A percentile compares a stretch with the other conserved stretches of the same genome.
phyloP scores from a whole-genome alignment of 75 land plant species.

The Cupressus sempervirens region DNA sequence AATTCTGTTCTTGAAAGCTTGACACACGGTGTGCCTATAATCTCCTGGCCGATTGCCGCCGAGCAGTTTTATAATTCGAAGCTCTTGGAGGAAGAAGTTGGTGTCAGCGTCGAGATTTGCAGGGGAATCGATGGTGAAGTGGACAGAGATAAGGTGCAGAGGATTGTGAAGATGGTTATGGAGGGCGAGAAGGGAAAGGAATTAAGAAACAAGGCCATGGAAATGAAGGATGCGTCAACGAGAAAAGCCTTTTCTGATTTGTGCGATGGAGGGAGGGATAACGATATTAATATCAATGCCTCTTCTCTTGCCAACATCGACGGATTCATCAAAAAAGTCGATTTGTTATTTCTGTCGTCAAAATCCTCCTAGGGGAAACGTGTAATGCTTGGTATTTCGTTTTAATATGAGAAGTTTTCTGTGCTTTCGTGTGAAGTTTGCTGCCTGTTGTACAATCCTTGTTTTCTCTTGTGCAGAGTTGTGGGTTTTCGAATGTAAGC shows the following conservation, averaged over 20 bases:
- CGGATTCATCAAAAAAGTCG: background rate
- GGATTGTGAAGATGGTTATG: constrained; percentile 8
- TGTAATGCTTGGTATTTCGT: too few species aligned
- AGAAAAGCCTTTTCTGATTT: background rate
- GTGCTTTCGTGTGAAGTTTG: too few species aligned
- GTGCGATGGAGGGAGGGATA: background rate
- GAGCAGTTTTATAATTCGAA: constrained; percentile 30
- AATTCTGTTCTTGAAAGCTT: constrained; percentile 27
- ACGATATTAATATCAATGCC: background rate
- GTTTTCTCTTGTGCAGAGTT: too few species aligned
- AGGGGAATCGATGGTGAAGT: constrained; percentile 4
- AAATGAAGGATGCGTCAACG: background rate
- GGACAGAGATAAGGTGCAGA: background rate
- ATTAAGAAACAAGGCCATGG: constrained; percentile 10
- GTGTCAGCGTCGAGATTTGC: constrained; percentile 27
- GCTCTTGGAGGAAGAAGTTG: constrained; percentile 28
- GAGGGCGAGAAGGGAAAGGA: background rate
- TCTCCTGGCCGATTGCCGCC: constrained; percentile 22
- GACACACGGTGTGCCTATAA: constrained; percentile 26
- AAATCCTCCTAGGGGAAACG: too few species aligned
- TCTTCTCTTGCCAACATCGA: background rate
- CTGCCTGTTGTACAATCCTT: too few species aligned
- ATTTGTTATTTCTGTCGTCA: background rate
- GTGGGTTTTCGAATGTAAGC: too few species aligned
- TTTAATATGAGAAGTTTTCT: too few species aligned